Percentiles rank a stretch among this genome's conserved stretches.
Evolutionary conservation across 768 basidiomycete species (phyloP).

Genomic region (Hypholoma fasciculare): DNA sequence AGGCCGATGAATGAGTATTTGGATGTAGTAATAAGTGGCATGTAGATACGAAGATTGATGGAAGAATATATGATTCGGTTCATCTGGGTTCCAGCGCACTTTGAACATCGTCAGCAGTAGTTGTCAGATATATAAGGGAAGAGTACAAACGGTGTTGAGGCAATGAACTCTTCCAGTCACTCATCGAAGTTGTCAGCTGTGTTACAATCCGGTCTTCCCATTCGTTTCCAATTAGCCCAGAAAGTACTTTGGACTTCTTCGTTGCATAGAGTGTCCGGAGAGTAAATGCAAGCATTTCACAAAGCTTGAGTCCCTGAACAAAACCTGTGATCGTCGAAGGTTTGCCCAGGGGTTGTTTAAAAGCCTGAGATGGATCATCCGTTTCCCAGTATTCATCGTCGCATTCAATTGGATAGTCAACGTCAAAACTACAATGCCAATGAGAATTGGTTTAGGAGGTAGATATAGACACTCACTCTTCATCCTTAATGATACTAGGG

Average conservation of each 20-base stretch:
- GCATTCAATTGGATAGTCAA: slow-evolving; percentile 63
- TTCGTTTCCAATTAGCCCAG: slow-evolving; percentile 47
- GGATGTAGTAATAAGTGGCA: slow-evolving; percentile 44
- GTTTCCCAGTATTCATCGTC: slow-evolving; percentile 48
- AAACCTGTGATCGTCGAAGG: slow-evolving; percentile 58
- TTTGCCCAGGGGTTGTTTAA: slow-evolving; percentile 62
- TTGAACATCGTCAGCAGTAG: not conserved
- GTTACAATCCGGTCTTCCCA: slow-evolving; percentile 57
- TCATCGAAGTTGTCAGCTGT: slow-evolving; percentile 59
- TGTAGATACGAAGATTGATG: slow-evolving; percentile 54
- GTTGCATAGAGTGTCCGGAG: slow-evolving; percentile 55
- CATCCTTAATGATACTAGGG: slow-evolving; percentile 66
- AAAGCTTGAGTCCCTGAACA: slow-evolving; percentile 51
- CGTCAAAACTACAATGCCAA: slow-evolving; percentile 49
- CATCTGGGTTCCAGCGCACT: slow-evolving; percentile 41
- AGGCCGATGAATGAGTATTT: slow-evolving; percentile 71
- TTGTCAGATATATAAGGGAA: not conserved
- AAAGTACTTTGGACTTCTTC: slow-evolving; percentile 38
- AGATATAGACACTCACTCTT: slow-evolving; percentile 44
- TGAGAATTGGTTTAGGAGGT: no score
- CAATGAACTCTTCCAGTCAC: slow-evolving; percentile 62
- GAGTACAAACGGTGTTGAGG: slow-evolving; percentile 50
- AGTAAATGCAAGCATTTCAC: slow-evolving; percentile 60
- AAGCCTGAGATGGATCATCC: slow-evolving; percentile 44
- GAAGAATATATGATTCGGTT: slow-evolving; percentile 34